Conservation (phyloP, 306 rosid species). For the Acmispon strigosus region DNA sequence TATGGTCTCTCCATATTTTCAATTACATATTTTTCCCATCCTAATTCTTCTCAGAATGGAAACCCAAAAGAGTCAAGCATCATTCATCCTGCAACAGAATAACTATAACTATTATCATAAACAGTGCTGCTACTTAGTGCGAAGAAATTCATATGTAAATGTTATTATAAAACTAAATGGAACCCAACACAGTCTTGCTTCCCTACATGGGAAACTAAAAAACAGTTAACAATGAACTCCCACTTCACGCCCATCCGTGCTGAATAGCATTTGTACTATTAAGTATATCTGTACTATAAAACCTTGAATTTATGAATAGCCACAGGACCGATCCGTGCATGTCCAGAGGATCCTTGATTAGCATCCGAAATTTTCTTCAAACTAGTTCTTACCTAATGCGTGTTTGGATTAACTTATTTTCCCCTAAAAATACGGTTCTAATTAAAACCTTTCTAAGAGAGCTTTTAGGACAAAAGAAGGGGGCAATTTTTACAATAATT, state of each 20-base stretch:
- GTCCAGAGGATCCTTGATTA: background rate
- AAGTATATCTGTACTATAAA: background rate
- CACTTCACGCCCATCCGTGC: no score
- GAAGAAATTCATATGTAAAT: no score
- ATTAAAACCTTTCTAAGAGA: background rate
- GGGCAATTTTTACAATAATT: background rate
- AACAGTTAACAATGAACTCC: no score
- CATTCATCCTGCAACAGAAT: background rate
- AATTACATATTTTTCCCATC: background rate
- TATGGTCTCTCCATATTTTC: background rate
- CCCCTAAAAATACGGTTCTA: background rate
- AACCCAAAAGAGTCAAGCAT: background rate
- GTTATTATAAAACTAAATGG: no score
- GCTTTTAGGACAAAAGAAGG: background rate
- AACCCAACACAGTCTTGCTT: no score
- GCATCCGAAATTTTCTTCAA: background rate
- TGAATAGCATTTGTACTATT: no score
- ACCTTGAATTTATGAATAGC: background rate
- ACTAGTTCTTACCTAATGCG: background rate
- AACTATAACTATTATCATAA: background rate
- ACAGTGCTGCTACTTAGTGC: no score
- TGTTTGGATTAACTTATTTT: background rate
- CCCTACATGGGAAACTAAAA: no score
- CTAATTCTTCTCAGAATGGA: background rate
- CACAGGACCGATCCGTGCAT: background rate